Conservation (phyloP, 306 rosid species). For the Cyclanthera cordifolia region DNA sequence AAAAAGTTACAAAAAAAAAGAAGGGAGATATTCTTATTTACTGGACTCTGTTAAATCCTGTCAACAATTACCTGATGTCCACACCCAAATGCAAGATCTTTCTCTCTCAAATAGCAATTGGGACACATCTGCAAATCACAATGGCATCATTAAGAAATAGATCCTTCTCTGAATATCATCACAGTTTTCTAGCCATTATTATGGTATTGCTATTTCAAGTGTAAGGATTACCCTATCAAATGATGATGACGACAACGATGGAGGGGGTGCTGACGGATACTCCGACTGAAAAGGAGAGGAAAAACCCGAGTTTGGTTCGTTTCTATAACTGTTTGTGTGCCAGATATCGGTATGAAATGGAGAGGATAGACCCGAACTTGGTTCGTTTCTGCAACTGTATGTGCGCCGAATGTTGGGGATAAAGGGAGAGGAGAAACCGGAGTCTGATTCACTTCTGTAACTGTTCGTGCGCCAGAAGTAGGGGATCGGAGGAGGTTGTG, state of each 20-base stretch:
- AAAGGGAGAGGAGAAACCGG: not conserved
- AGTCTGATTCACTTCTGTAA: not conserved
- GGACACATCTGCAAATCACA: not conserved
- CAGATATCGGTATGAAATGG: no score
- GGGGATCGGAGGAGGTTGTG: conserved; percentile 1
- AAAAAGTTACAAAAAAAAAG: not conserved
- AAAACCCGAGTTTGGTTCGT: no score
- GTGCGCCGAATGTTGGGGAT: not conserved
- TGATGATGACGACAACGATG: not conserved
- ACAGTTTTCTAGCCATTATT: no score
- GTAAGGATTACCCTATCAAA: not conserved
- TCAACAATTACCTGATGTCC: conserved; percentile 1
- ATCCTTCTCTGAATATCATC: no score
- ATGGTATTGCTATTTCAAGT: not conserved
- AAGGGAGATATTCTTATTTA: not conserved
- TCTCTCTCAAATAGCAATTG: not conserved
- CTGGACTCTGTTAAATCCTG: not conserved
- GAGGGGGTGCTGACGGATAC: not conserved
- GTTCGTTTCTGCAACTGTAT: not conserved
- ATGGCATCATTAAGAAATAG: not conserved
- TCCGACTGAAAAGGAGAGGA: not conserved
- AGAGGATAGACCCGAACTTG: no score
- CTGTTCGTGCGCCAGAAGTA: not conserved
- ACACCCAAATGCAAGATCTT: conserved; percentile 1
- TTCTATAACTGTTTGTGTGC: no score